Percentiles rank a stretch among this genome's conserved stretches.
phyloP scores from a whole-genome alignment of 2,329 filamentous ascomycete species.

The Diaporthe amygdali region DNA sequence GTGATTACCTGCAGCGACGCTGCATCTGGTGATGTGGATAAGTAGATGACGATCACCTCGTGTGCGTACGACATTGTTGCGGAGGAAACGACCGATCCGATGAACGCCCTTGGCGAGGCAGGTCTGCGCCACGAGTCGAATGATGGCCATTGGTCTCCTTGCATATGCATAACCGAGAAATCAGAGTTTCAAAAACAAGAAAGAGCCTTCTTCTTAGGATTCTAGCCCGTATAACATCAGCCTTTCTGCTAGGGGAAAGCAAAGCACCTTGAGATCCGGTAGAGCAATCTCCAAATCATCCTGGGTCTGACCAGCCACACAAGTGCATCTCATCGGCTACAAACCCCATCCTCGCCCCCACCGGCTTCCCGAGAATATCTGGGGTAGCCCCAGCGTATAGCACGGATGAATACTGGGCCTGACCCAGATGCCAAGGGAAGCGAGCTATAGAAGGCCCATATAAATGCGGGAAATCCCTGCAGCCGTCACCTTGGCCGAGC shows the following conservation, averaged over 20 bases:
- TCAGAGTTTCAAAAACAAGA: not conserved
- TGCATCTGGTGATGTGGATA: constrained; percentile 11
- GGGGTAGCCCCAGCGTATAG: constrained; percentile 8
- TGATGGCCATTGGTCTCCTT: not conserved
- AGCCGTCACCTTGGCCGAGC: constrained; percentile 11
- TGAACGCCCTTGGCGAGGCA: constrained; percentile 6
- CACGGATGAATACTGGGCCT: not conserved
- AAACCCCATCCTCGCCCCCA: not conserved
- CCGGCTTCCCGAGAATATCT: not conserved
- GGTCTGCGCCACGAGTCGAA: not conserved
- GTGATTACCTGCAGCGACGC: constrained; percentile 13
- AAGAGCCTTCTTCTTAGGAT: not conserved
- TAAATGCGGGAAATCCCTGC: constrained; percentile 4
- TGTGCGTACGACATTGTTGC: constrained; percentile 4
- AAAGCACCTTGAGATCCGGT: too few relatives aligned
- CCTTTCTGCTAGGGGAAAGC: too few relatives aligned
- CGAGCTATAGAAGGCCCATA: not conserved
- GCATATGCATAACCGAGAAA: constrained; percentile 10
- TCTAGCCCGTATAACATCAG: not conserved
- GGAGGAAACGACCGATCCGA: constrained; percentile 9
- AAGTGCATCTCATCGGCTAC: not conserved
- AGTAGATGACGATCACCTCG: constrained; percentile 6
- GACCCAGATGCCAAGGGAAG: not conserved
- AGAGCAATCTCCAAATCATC: not conserved
- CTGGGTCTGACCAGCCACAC: not conserved